These are phyloP conservation scores for Alternaria triticina DNA, from an alignment of 2,329 filamentous ascomycete species.

Conservation along the genomic window DNA sequence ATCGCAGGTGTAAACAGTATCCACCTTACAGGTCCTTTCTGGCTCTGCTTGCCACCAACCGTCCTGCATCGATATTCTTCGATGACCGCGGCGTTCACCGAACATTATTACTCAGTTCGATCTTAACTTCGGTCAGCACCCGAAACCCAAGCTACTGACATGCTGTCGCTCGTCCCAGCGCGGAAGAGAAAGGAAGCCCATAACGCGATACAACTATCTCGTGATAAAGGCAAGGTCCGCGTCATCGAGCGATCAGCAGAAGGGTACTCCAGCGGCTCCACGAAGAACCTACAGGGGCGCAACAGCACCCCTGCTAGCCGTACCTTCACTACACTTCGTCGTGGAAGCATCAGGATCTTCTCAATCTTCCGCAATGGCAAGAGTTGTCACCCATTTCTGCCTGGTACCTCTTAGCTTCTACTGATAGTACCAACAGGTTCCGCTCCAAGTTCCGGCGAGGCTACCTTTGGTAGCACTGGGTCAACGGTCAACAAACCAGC, in stretches of 20 bases:
- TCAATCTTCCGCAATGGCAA: slow-evolving; percentile 45
- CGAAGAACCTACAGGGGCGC: slow-evolving; percentile 22
- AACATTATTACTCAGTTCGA: slow-evolving; percentile 5
- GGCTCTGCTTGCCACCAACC: neutral
- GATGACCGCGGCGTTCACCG: neutral
- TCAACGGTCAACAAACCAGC: slow-evolving; percentile 21
- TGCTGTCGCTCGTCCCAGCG: slow-evolving; percentile 40
- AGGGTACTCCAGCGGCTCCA: slow-evolving; percentile 6
- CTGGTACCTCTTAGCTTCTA: neutral
- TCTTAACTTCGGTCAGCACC: neutral
- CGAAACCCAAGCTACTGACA: slow-evolving; percentile 14
- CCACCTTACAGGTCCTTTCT: neutral
- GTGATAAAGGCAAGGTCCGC: slow-evolving; percentile 43
- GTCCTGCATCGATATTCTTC: neutral
- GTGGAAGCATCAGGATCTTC: slow-evolving; percentile 41
- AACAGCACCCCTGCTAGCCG: slow-evolving; percentile 28
- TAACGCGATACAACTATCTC: slow-evolving; percentile 21
- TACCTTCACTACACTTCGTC: slow-evolving; percentile 38
- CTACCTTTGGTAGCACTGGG: slow-evolving; percentile 9
- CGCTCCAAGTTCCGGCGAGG: slow-evolving; percentile 9
- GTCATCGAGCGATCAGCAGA: slow-evolving; percentile 35
- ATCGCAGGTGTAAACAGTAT: neutral
- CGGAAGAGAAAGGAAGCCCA: slow-evolving; percentile 43
- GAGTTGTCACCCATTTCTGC: slow-evolving; percentile 16
- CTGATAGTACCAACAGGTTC: slow-evolving; percentile 23